Base-by-base conservation (phyloP, 1,284 basidiomycete genomes). In the Moniliella sp. region DNA sequence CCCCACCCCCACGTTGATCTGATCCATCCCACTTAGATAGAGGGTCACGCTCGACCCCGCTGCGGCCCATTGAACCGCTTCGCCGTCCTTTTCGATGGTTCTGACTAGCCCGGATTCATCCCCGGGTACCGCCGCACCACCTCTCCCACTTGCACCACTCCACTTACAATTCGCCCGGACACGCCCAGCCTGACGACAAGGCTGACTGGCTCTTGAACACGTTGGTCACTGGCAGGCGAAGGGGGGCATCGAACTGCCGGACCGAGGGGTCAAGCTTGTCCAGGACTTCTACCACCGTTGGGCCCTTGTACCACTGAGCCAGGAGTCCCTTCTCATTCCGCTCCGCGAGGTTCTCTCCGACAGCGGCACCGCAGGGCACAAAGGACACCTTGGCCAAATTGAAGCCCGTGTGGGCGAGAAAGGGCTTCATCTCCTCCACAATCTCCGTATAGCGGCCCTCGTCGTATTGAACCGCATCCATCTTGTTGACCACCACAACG, bases 81-180 rank as follows among this genome's bases (percentile, higher is more conserved):
- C 72, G 15, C 77, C 75, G 43, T 94, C 84, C 5, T 75, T 66
- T 51, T 88, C 78, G 45, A 99, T 86, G 0, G 73, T 86, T 65
- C 75, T 74, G 0, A 97, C 77, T 11, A 76, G 62, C 0, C 75
- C 81, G 1, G 70, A 75, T 55, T 88, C 86, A 52, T 94, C 86
- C 3, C 88, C 91, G 0, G 91, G 91, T 0, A 91, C 65, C 21
- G 83, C 73, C 81, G 69, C 15, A 97, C 48, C 15, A 72, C 67
- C 62, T 97, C 88, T 3, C 91, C 88, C 4, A 86, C 76, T 62
- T 93, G 84, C 1, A 94, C 69, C 15, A 94, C 66, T 8, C 88
- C 88, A 27, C 75, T 74, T 37, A 76, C 78, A 18, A 97, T 65
- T 19, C 86, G 67, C n/a, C 88, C 91, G 15, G 76, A 72, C 0